These are phyloP conservation scores for Hypocreales sp. DNA, from an alignment of 2,329 filamentous ascomycete species.

Conservation along the genomic window DNA sequence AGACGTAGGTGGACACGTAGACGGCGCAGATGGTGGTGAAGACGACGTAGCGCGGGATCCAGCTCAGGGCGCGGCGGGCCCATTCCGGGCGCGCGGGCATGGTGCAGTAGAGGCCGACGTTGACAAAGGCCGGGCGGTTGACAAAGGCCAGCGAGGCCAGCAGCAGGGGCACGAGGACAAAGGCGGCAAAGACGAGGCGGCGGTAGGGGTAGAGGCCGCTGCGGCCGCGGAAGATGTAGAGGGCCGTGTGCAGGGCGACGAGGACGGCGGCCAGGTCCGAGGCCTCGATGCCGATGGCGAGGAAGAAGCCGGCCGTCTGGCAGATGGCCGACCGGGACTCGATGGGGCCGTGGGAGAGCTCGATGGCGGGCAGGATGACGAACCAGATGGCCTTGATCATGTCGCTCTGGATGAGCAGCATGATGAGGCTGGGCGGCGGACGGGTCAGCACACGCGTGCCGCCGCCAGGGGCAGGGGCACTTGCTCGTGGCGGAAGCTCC, in stretches of 20 bases:
- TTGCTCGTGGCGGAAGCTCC: constrained; percentile 50
- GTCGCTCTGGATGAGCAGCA: constrained; percentile 59
- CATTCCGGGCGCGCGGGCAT: constrained; percentile 51
- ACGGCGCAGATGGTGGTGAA: constrained; percentile 47
- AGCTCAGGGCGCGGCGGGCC: constrained; percentile 52
- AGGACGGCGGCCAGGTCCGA: constrained; percentile 58
- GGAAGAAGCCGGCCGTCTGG: constrained; percentile 52
- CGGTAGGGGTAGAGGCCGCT: constrained; percentile 57
- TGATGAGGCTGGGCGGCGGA: constrained; percentile 41
- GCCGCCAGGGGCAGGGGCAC: constrained; percentile 9
- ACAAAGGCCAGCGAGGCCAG: constrained; percentile 50
- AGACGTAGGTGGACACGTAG: constrained; percentile 55
- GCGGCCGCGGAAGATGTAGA: constrained; percentile 51
- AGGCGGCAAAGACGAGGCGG: constrained; percentile 39
- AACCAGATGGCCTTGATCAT: constrained; percentile 56
- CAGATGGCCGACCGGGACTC: constrained; percentile 40
- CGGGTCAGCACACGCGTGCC: background rate
- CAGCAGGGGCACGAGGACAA: constrained; percentile 40
- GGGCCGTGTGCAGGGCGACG: constrained; percentile 56
- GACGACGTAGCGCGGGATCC: constrained; percentile 60
- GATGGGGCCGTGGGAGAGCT: constrained; percentile 36
- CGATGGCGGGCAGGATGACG: constrained; percentile 46
- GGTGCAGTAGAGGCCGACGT: constrained; percentile 54
- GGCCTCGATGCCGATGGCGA: constrained; percentile 50
- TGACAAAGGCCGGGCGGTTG: constrained; percentile 39